phyloP scores from a whole-genome alignment of 495 filamentous ascomycete genomes.

The Penicillium bovifimosum region DNA sequence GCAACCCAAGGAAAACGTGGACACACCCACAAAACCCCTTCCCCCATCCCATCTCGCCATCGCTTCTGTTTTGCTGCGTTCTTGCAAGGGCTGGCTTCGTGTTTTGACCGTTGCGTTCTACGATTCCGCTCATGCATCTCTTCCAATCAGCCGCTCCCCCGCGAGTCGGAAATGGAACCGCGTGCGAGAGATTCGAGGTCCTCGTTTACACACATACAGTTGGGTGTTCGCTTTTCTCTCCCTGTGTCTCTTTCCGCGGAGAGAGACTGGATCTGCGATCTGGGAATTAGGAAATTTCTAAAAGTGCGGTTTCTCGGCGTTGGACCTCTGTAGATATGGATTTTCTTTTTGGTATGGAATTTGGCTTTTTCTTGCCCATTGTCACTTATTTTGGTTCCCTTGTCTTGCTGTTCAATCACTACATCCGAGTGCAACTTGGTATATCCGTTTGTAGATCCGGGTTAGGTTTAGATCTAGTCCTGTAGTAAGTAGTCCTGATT shows the following conservation, averaged over 20 bases:
- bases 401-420: constrained; percentile 6
- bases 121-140: constrained; percentile 5
- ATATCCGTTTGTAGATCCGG: neutral
- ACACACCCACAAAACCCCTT: neutral
- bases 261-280: constrained; percentile 17
- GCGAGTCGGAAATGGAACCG: neutral
- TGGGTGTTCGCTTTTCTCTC: constrained; percentile 11
- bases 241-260: constrained; percentile 2
- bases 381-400: neutral
- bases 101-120: constrained; percentile 2
- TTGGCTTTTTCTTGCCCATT: constrained; percentile 15
- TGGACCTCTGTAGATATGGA: constrained; percentile 29
- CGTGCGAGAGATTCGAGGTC: neutral
- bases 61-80: constrained; percentile 12
- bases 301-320: constrained; percentile 31
- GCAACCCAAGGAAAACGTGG: neutral
- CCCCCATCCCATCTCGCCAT: neutral
- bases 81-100: constrained; percentile 13
- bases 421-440: constrained; percentile 4
- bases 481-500: no score
- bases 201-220: neutral
- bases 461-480: neutral
- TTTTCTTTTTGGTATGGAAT: constrained; percentile 28
- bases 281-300: constrained; percentile 12
- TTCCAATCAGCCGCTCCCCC: neutral